Evolutionary conservation across 2,329 filamentous ascomycete genomes (phyloP), one percentile per base, ranked within the genome.

Genomic region (Chrysoporthe austroafricana): DNA sequence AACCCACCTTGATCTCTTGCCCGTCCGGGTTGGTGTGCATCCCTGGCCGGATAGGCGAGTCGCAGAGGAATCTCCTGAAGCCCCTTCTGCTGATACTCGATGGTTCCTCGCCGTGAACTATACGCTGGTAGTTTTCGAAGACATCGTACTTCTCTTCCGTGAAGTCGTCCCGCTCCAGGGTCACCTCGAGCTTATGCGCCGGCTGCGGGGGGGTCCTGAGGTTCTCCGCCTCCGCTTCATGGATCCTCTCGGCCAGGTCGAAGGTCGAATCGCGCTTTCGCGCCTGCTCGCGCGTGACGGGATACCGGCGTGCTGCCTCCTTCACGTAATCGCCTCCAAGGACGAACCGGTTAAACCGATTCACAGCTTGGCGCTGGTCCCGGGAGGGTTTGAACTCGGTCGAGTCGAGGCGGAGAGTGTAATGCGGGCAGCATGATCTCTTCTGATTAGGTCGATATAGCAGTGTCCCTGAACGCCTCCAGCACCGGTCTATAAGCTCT

Each of bases 401-500:
- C 34, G 88, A 87, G 73, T 93, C 90, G 26, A 94, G 82, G 59
- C 91, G 88, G 64, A 96, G 89, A 0, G 91, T 94, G 77, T 95
- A 98, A 75, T 97, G 94, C 57, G 94, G 94, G 77, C 96, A 99
- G 75, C 96, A 99, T 70, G 93, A 92, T 66, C 89, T 84, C 68
- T 86, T 85, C 73, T 93, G 89, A 77, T 96, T 91, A 16, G 92
- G 92, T 69, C 92, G 88, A 79, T 96, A 96, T 61, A 96, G 81
- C 9, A 93, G 82, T 39, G 81, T 87, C 18, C 86, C 89, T 48
- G 89, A 94, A 70, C 91, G 86, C 77, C 92, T 90, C 91, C 91
- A 96, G 70, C 90, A 91, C 71, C 91, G 87, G 77, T 94, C 87
- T 57, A 95, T 80, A 48, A 96, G 82, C 56, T 77, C 80, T 76